Conservation (phyloP, 495 filamentous ascomycete species). For the Hyaloscypha finlandica region DNA sequence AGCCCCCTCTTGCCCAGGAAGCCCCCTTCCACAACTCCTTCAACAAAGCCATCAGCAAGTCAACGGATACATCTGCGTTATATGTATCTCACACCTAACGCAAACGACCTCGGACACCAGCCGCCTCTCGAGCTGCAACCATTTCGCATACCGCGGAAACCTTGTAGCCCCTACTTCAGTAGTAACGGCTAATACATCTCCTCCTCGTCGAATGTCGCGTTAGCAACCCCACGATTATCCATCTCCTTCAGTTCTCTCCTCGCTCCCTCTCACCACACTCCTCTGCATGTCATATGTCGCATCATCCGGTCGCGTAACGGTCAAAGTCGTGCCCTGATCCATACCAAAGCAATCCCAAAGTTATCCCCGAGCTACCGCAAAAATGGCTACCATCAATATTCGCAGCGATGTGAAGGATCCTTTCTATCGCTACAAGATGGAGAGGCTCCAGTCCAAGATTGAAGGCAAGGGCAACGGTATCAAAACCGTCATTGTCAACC, state of each 20-base stretch:
- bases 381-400: constrained; percentile 93
- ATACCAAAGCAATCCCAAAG: constrained; percentile 27
- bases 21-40: constrained; percentile 21
- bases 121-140: constrained; percentile 90
- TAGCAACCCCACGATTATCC: constrained; percentile 45
- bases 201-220: constrained; percentile 48
- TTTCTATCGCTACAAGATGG: constrained; percentile 99
- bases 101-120: constrained; percentile 75
- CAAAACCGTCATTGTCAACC: constrained; percentile 96
- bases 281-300: constrained; percentile 51
- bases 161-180: constrained; percentile 74
- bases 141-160: constrained; percentile 89
- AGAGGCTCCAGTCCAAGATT: constrained; percentile 96
- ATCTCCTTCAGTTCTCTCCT: constrained; percentile 42
- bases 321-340: constrained; percentile 36
- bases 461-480: constrained; percentile 99
- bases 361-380: constrained; percentile 45
- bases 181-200: constrained; percentile 71
- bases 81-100: constrained; percentile 80
- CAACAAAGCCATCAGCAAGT: constrained; percentile 31
- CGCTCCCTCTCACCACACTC: constrained; percentile 21
- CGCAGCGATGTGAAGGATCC: constrained; percentile 97
- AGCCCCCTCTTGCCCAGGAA: constrained; percentile 21
- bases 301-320: constrained; percentile 47
- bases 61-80: constrained; percentile 50